Evolutionary conservation across 2,329 filamentous ascomycete genomes (phyloP).

Genomic region (Camillea tinctor): DNA sequence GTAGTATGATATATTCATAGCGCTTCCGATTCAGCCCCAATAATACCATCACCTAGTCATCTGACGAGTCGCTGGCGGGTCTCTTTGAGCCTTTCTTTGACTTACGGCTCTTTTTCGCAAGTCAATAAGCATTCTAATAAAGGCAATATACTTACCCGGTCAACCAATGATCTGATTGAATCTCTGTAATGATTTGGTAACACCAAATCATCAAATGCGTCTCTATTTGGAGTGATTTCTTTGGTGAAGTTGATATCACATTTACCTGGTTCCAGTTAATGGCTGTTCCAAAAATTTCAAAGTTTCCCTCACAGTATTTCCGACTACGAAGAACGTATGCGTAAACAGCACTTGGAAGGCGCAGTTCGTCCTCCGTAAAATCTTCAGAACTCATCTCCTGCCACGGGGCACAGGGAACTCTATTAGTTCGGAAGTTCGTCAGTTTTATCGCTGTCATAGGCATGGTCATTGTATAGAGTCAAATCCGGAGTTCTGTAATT

Average conservation of each 20-base stretch:
- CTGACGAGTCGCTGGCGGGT: neutral
- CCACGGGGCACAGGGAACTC: conserved; percentile 4
- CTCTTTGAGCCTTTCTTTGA: conserved; percentile 10
- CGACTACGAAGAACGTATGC: conserved; percentile 15
- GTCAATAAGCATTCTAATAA: no score
- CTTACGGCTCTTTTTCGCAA: conserved; percentile 5
- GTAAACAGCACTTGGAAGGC: conserved; percentile 9
- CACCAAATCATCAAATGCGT: conserved; percentile 12
- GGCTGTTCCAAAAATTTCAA: neutral
- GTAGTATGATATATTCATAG: no score
- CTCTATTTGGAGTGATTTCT: conserved; percentile 7
- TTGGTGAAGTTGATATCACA: conserved; percentile 6
- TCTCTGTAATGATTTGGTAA: conserved; percentile 7
- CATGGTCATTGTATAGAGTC: conserved; percentile 12
- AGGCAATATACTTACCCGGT: conserved; percentile 4
- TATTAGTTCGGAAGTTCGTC: conserved; percentile 8
- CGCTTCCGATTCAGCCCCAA: no score
- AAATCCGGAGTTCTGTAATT: conserved; percentile 2
- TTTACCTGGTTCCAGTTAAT: neutral
- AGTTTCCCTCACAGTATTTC: conserved; percentile 10
- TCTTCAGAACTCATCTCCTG: conserved; percentile 7
- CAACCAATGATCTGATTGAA: conserved; percentile 9
- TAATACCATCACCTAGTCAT: neutral
- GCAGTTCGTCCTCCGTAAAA: conserved; percentile 9
- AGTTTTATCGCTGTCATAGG: conserved; percentile 10